Percentiles rank a stretch among this genome's conserved stretches.
Evolutionary conservation across 257 asterid species (phyloP).

Genomic region (Gardenia jasminoides): DNA sequence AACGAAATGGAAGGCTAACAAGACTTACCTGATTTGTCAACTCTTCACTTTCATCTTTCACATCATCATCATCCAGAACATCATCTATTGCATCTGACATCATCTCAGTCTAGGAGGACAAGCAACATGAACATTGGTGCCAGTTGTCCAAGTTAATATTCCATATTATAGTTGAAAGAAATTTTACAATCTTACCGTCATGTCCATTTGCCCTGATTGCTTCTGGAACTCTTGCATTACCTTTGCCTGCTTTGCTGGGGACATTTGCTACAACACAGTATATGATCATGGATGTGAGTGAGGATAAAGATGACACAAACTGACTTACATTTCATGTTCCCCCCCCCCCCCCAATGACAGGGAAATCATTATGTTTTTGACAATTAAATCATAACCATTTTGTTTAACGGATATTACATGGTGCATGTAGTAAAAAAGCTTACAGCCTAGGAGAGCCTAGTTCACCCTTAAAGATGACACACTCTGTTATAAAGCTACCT

Average conservation of each 20-base stretch:
- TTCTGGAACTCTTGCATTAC: conserved; percentile 84
- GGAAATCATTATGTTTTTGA: conserved; percentile 2
- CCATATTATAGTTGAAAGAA: neutral
- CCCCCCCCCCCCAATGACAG: neutral
- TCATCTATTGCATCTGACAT: conserved; percentile 91
- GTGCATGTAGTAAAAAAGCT: too few species aligned
- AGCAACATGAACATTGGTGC: neutral
- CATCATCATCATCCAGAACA: conserved; percentile 84
- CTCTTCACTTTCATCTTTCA: conserved; percentile 94
- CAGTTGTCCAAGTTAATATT: neutral
- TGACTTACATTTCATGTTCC: neutral
- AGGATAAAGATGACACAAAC: neutral
- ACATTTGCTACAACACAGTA: conserved; percentile 75
- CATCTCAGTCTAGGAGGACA: conserved; percentile 77
- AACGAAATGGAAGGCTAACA: neutral
- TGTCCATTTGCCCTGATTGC: conserved; percentile 96
- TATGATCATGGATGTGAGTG: neutral
- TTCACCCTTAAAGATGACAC: neutral
- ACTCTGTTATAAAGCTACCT: too few species aligned
- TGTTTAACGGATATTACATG: neutral
- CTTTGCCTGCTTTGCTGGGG: conserved; percentile 76
- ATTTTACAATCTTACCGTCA: conserved; percentile 56
- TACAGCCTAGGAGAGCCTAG: neutral
- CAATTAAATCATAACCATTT: neutral
- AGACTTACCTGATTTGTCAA: conserved; percentile 73